Evolutionary conservation across 2,329 filamentous ascomycete genomes (phyloP).

Genomic region (Aspergillus caelatus): DNA sequence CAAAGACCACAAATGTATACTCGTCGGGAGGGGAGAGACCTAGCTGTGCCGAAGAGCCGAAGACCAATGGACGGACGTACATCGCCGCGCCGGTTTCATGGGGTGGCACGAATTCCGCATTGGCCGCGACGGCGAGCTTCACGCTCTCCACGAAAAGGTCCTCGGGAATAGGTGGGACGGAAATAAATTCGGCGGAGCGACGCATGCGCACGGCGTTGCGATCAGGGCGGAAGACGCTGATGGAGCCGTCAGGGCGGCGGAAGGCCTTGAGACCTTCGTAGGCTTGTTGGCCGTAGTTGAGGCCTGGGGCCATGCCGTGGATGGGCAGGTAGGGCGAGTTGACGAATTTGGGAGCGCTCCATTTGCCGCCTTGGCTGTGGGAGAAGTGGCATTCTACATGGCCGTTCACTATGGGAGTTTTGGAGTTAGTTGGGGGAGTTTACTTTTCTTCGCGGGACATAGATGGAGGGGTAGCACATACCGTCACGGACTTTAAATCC

Average conservation of each 20-base stretch:
- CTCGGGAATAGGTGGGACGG: conserved; percentile 77
- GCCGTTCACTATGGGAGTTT: conserved; percentile 68
- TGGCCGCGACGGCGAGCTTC: conserved; percentile 79
- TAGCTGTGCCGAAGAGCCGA: conserved; percentile 84
- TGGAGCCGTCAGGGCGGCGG: conserved; percentile 66
- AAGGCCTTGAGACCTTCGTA: conserved; percentile 99
- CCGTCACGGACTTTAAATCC: conserved; percentile 92
- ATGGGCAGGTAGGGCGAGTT: conserved; percentile 81
- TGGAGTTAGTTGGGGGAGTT: neutral
- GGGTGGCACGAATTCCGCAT: conserved; percentile 88
- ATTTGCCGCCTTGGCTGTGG: conserved; percentile 68
- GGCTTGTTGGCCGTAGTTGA: conserved; percentile 97
- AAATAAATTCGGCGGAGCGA: conserved; percentile 80
- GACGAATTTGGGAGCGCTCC: conserved; percentile 78
- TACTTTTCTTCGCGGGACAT: neutral
- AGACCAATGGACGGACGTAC: conserved; percentile 88
- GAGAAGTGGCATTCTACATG: conserved; percentile 90
- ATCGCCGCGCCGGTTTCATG: conserved; percentile 86
- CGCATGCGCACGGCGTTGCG: conserved; percentile 84
- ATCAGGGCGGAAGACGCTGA: conserved; percentile 85
- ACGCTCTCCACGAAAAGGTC: conserved; percentile 76
- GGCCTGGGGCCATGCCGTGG: conserved; percentile 90
- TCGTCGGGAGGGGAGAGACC: conserved; percentile 86
- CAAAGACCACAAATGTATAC: conserved; percentile 88
- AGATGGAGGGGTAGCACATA: conserved; percentile 41